Evolutionary conservation across 2,329 filamentous ascomycete species (phyloP), one percentile per base, ranked within the genome.

Genomic region (Ilyonectria robusta): DNA sequence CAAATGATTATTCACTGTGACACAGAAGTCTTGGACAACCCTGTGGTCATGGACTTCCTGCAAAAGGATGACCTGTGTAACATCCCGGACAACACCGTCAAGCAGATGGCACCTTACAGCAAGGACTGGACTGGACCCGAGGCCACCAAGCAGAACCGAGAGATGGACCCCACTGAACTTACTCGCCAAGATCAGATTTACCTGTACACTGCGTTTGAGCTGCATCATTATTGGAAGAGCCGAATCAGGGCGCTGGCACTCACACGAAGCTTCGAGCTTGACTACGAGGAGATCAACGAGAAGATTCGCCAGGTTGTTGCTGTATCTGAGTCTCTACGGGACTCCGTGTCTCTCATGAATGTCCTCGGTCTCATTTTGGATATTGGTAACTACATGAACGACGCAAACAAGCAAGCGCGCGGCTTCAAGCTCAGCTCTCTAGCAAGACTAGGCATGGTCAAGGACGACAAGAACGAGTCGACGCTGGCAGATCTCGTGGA

Each of bases 381-480:
- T 80, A 97, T 99, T 77, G 96, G 96, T 81, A 99, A 99, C 82
- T 99, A 97, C 87, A 99, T 99, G 96, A 99, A 99, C 85, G 96
- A 98, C 79, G 92, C 95, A 62, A 98, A 98, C 84, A 99, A 99
- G 84, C 96, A 98, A 83, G 96, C 96, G 4, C 93, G 92, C 65
- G 96, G 96, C 69, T 99, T 99, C 91, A 99, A 99, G 85, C 89
- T 99, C 15, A 96, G 94, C 78, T 98, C 96, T 6, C 90, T 99
- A 55, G 93, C 94, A 31, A 91, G 96, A 62, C 85, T 99, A 62
- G 95, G 93, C 68, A 98, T 99, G 95, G 94, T 98, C 78, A 99
- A 99, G 84, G 96, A 99, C 78, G 94, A 97, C 84, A 98, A 98
- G 87, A 99, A 99, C 81, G 93, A 98, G 81, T 95, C 94, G 1